phyloP scores from a whole-genome alignment of 352 stramenopile species.

The Phytophthora ramorum region DNA sequence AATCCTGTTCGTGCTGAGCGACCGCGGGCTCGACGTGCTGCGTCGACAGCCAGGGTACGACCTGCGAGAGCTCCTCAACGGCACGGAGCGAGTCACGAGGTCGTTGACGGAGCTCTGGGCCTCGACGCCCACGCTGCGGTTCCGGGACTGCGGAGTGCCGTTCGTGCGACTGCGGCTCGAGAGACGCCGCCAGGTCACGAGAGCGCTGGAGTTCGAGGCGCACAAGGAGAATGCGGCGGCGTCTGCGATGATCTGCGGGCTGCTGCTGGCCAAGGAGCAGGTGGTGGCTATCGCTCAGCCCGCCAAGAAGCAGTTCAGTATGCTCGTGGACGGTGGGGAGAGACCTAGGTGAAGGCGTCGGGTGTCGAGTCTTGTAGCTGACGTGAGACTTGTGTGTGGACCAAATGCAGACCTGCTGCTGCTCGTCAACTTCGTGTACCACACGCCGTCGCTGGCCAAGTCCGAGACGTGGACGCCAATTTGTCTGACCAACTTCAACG shows the following conservation, averaged over 20 bases:
- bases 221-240: constrained; percentile 21
- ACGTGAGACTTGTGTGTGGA: constrained; percentile 1
- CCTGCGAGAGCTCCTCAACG: constrained; percentile 69
- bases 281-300: constrained; percentile 69
- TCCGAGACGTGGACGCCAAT: constrained; percentile 82
- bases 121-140: constrained; percentile 39
- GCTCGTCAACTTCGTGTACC: constrained; percentile 77
- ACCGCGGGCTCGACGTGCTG: constrained; percentile 67
- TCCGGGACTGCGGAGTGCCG: constrained; percentile 53
- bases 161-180: constrained; percentile 58
- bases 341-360: neutral
- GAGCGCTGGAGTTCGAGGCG: constrained; percentile 56
- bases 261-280: constrained; percentile 54
- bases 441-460: constrained; percentile 63
- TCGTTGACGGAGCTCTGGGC: constrained; percentile 56
- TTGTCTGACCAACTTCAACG: constrained; percentile 71
- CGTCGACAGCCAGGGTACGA: constrained; percentile 69
- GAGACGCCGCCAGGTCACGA: constrained; percentile 48
- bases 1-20: constrained; percentile 70
- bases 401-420: constrained; percentile 61
- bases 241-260: constrained; percentile 62
- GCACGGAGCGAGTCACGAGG: constrained; percentile 60
- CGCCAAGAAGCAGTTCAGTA: constrained; percentile 66
- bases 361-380: neutral
- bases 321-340: constrained; percentile 65